Base-by-base conservation (phyloP, 1,284 basidiomycete species). In the Trichosporon faecale region DNA sequence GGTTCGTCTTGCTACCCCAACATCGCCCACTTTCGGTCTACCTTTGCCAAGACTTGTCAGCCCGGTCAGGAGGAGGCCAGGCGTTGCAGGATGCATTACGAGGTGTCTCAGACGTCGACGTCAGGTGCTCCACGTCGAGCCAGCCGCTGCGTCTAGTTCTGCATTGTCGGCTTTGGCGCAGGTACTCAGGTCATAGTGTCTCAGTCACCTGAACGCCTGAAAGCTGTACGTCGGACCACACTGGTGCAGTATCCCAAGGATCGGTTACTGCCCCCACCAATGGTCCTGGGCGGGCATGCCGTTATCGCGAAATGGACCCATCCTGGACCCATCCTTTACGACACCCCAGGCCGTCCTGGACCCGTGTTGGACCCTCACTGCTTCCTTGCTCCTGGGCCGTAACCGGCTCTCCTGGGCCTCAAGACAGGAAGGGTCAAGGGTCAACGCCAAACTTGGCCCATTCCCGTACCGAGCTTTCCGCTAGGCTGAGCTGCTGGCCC, bases 171-270 rank as follows among this genome's bases (percentile, higher is more conserved):
- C 21, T 52, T 9, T 46, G 49, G 49, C 21, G 49, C 49, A 52
- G 49, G 49, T 25, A 12, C 18, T 25, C 49, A 52, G 49, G 49
- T 44, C n/a, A 18, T 18, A 11, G 8, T 52, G 49, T 52, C 49
- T 52, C 49, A 52, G 49, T 52, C n/a, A 21, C 49, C 49, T 52
- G 49, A 52, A 52, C n/a, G 49, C 49, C 49, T 52, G 49, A 52
- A 52, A n/a, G 49, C 49, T 52, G 49, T 52, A 52, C 49, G n/a
- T 25, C 14, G 49, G 49, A 25, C 49, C 18, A n/a, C 21, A 21
- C n/a, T 25, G 21, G 21, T 4, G 49, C 8, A 21, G 23, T 7
- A 21, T 52, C 49, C n/a, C 49, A 23, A 52, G 49, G 21, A 44
- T 52, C 49, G 21, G n/a, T 21, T 9, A 52, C 49, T 52, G 44